Evolutionary conservation across 179 eudicot species (phyloP).

Genomic region (Beta corolliflora): DNA sequence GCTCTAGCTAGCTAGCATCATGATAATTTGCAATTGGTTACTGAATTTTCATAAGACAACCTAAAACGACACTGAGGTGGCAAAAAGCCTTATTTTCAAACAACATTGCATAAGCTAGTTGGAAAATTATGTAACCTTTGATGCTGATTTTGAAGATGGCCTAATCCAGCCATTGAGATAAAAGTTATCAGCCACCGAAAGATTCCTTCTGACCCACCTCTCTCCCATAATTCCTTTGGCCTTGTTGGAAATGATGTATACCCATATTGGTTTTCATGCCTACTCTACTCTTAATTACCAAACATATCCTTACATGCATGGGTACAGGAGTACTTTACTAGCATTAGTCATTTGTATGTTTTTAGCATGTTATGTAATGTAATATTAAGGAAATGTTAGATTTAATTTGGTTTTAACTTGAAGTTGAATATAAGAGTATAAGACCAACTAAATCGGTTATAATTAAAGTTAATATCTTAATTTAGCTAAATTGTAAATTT

Average conservation of each 20-base stretch:
- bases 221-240: slow-evolving; percentile 5
- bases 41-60: background rate
- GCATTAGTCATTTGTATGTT: too few species aligned
- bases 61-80: slow-evolving; percentile 16
- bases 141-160: slow-evolving; percentile 4
- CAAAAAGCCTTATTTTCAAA: slow-evolving; percentile 1
- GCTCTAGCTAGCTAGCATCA: slow-evolving; percentile 1
- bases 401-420: too few species aligned
- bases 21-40: slow-evolving; percentile 4
- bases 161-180: background rate
- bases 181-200: slow-evolving; percentile 27
- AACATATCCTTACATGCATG: too few species aligned
- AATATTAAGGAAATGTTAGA: too few species aligned
- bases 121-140: background rate
- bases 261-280: background rate
- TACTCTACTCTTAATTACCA: background rate
- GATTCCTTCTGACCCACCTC: slow-evolving; percentile 24
- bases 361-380: too few species aligned
- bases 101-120: background rate
- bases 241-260: background rate
- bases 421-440: too few species aligned
- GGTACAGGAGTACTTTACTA: too few species aligned
- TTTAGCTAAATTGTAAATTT: too few species aligned
- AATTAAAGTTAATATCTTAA: too few species aligned
- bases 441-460: too few species aligned